These are phyloP conservation scores for Fusarium newnesense DNA, from an alignment of 2,329 filamentous ascomycete species.

Conservation along the genomic window DNA sequence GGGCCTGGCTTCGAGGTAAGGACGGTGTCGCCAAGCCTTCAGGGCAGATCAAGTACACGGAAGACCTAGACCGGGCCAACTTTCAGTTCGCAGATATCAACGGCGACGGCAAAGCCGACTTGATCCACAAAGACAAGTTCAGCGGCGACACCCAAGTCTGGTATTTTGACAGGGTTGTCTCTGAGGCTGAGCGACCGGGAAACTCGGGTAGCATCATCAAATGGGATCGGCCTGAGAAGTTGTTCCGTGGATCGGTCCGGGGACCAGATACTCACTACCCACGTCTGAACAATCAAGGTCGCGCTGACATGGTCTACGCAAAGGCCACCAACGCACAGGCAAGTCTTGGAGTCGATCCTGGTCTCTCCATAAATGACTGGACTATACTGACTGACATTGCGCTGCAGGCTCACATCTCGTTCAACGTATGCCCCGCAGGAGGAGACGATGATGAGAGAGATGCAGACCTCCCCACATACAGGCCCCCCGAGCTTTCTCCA, in stretches of 20 bases:
- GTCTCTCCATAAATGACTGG: too few relatives aligned
- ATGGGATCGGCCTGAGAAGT: background rate
- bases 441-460: background rate
- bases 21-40: background rate
- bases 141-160: background rate
- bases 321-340: background rate
- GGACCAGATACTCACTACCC: conserved; percentile 4
- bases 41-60: background rate
- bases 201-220: conserved; percentile 5
- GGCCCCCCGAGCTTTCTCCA: background rate
- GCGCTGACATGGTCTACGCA: conserved; percentile 1
- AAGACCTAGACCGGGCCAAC: background rate
- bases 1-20: background rate
- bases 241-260: background rate
- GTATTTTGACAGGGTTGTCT: background rate
- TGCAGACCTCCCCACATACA: background rate
- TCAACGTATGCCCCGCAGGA: background rate
- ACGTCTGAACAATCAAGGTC: background rate
- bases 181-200: background rate
- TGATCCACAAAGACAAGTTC: conserved; percentile 1
- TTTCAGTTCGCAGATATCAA: conserved; percentile 2
- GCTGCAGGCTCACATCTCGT: background rate
- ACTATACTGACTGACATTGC: too few relatives aligned
- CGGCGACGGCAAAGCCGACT: background rate
- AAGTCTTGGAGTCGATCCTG: background rate